Evolutionary conservation across 2,329 filamentous ascomycete species (phyloP).

Genomic region (Penicillium psychrosexuale): DNA sequence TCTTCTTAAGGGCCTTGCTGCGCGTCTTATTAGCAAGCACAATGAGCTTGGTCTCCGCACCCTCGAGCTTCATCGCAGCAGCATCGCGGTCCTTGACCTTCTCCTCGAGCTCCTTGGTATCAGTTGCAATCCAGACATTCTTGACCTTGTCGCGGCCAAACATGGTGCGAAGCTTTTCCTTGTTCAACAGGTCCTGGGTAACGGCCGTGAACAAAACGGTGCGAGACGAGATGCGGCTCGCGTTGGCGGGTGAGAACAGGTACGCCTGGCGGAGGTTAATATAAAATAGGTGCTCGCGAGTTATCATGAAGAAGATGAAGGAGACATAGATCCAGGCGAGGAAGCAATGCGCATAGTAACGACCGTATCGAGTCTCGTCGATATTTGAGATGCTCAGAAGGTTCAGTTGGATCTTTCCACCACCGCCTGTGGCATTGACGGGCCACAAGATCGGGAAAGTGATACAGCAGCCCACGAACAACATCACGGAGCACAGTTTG

Average conservation of each 20-base stretch:
- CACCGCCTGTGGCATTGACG: constrained; percentile 79
- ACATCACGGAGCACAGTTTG: constrained; percentile 72
- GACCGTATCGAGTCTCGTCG: constrained; percentile 51
- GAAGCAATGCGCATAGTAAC: constrained; percentile 78
- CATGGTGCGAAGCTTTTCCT: constrained; percentile 71
- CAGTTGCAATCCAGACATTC: constrained; percentile 78
- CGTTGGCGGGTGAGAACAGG: constrained; percentile 77
- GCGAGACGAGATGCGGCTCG: constrained; percentile 80
- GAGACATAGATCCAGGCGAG: constrained; percentile 78
- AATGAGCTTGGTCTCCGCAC: constrained; percentile 81
- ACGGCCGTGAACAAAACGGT: constrained; percentile 89
- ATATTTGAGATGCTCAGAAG: constrained; percentile 78
- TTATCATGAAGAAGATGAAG: constrained; percentile 85
- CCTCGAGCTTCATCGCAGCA: constrained; percentile 76
- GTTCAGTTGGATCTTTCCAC: constrained; percentile 64
- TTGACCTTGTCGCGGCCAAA: constrained; percentile 76
- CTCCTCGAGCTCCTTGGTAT: constrained; percentile 73
- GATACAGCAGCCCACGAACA: constrained; percentile 76
- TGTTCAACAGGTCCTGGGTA: constrained; percentile 71
- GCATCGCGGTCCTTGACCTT: constrained; percentile 78
- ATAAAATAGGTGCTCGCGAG: constrained; percentile 84
- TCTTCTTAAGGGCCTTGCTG: constrained; percentile 64
- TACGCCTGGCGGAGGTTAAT: constrained; percentile 93
- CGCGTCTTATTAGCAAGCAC: constrained; percentile 71
- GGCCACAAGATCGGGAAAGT: constrained; percentile 89